Evolutionary conservation across 2,329 filamentous ascomycete species (phyloP).

Genomic region (Herpotrichia juniperi): DNA sequence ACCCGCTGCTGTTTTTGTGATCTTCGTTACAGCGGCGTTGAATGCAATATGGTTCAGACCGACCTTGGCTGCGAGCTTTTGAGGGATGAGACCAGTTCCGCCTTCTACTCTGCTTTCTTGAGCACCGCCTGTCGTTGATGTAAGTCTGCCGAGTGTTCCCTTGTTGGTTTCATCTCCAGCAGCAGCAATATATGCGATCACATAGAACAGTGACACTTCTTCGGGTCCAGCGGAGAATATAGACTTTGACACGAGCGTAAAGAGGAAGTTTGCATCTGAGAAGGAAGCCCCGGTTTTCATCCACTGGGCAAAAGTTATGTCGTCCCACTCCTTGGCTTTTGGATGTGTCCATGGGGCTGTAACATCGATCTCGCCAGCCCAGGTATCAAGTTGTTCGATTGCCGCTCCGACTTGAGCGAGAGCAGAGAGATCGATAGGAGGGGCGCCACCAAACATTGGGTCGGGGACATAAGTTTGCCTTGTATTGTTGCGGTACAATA

Average conservation of each 20-base stretch:
- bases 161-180: slow-evolving; percentile 23
- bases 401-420: slow-evolving; percentile 16
- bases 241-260: background rate
- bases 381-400: slow-evolving; percentile 18
- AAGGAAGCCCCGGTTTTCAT: background rate
- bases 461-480: slow-evolving; percentile 15
- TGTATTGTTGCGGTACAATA: slow-evolving; percentile 23
- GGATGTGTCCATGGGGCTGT: slow-evolving; percentile 22
- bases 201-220: background rate
- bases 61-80: slow-evolving; percentile 18
- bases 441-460: slow-evolving; percentile 16
- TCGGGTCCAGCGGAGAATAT: background rate
- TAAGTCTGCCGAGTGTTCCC: slow-evolving; percentile 19
- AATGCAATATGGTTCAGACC: slow-evolving; percentile 21
- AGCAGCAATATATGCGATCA: slow-evolving; percentile 23
- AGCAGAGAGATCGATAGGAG: slow-evolving; percentile 10
- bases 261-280: background rate
- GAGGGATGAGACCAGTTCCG: slow-evolving; percentile 27
- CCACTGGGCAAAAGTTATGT: background rate
- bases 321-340: slow-evolving; percentile 1
- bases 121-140: slow-evolving; percentile 15
- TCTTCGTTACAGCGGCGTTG: slow-evolving; percentile 19
- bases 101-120: slow-evolving; percentile 28
- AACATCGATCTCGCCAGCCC: slow-evolving; percentile 24
- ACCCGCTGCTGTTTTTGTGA: slow-evolving; percentile 15